Percentiles rank a stretch among this genome's conserved stretches.
These are phyloP conservation scores for Xerocomus spinulosus DNA, from an alignment of 768 basidiomycete genomes.

Conservation along the genomic window DNA sequence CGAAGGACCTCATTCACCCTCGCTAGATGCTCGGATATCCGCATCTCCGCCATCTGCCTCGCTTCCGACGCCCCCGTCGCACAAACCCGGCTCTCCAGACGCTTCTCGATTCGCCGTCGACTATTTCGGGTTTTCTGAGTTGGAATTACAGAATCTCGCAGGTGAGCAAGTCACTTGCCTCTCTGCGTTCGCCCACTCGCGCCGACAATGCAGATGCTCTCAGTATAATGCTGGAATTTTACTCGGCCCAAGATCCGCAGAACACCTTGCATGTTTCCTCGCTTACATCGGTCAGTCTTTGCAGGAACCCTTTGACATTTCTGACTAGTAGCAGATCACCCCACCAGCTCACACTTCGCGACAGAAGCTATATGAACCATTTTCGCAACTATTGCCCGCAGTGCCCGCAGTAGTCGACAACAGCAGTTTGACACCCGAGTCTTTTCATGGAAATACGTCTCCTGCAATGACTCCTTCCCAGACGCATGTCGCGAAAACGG, in stretches of 20 bases:
- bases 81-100: constrained; percentile 69
- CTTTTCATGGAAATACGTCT: constrained; percentile 55
- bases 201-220: constrained; percentile 47
- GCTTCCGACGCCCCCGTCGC: constrained; percentile 75
- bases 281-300: constrained; percentile 46
- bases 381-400: constrained; percentile 29
- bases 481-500: constrained; percentile 9
- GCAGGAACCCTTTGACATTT: neutral
- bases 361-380: constrained; percentile 38
- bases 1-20: constrained; percentile 70
- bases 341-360: constrained; percentile 43
- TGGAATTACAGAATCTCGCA: constrained; percentile 54
- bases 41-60: constrained; percentile 68
- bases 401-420: constrained; percentile 27
- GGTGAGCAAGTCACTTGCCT: constrained; percentile 38
- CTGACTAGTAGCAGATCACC: constrained; percentile 37
- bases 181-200: constrained; percentile 1
- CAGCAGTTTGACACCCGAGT: constrained; percentile 50
- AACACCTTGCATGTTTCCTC: constrained; percentile 46
- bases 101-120: constrained; percentile 64
- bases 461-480: constrained; percentile 36
- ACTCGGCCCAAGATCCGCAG: constrained; percentile 55
- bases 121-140: constrained; percentile 57
- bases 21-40: constrained; percentile 71
- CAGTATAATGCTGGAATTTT: constrained; percentile 67